Evolutionary conservation across 768 basidiomycete genomes (phyloP).

Genomic region (Dacryopinax primogenitus): DNA sequence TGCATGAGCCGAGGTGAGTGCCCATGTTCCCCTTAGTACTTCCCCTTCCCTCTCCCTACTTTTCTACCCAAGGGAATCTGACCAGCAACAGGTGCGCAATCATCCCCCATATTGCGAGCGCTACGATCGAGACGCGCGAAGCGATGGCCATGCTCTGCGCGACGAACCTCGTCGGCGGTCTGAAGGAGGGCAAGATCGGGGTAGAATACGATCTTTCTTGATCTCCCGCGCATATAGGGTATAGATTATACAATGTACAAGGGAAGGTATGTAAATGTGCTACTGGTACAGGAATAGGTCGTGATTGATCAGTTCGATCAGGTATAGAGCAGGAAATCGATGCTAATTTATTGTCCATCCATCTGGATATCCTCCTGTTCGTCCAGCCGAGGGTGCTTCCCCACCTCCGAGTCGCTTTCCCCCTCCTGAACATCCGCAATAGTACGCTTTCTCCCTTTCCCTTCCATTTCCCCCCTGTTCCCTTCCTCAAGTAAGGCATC

Average conservation of each 20-base stretch:
- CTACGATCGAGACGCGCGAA: constrained; percentile 68
- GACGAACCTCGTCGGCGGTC: constrained; percentile 50
- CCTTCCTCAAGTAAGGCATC: neutral
- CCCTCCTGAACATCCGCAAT: too few species aligned
- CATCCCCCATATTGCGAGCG: constrained; percentile 84
- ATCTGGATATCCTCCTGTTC: too few species aligned
- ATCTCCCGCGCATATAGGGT: neutral
- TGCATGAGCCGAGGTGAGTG: constrained; percentile 61
- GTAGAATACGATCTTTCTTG: neutral
- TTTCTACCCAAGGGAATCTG: neutral
- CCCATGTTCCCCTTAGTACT: too few species aligned
- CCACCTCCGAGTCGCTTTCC: too few species aligned
- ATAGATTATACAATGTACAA: neutral
- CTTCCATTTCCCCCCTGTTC: neutral
- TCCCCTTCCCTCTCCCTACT: constrained; percentile 14
- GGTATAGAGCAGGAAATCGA: too few species aligned
- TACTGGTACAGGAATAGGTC: too few species aligned
- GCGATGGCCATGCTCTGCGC: constrained; percentile 71
- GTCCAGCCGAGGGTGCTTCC: too few species aligned
- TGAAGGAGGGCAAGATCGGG: constrained; percentile 20
- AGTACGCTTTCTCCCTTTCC: neutral
- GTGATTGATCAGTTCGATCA: too few species aligned
- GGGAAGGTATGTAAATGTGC: neutral
- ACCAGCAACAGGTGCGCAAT: constrained; percentile 48
- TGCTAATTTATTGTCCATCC: too few species aligned